A percentile compares a stretch with the other conserved stretches of the same genome.
Evolutionary conservation across 306 rosid genomes (phyloP).

Genomic region (Mimosa bimucronata): DNA sequence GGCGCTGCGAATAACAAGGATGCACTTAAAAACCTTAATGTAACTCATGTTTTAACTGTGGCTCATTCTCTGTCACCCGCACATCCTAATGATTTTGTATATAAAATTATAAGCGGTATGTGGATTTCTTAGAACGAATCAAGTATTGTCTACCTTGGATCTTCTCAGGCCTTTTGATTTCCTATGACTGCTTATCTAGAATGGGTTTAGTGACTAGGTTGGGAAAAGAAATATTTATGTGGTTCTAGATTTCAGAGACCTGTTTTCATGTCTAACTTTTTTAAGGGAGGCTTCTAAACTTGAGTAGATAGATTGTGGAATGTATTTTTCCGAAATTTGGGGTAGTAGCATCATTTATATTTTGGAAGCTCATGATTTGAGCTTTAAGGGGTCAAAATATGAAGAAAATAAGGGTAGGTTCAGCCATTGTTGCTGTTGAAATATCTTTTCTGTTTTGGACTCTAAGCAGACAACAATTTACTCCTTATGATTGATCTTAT

Average conservation of each 20-base stretch:
- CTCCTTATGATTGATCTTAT: slow-evolving; percentile 12
- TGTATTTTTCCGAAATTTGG: not conserved
- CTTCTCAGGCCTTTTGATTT: not conserved
- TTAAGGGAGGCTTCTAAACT: slow-evolving; percentile 5
- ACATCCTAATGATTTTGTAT: slow-evolving; percentile 63
- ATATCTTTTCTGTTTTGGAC: not conserved
- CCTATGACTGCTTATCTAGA: slow-evolving; percentile 11
- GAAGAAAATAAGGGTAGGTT: not conserved
- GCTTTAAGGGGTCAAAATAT: slow-evolving; percentile 18
- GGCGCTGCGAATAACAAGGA: slow-evolving; percentile 65
- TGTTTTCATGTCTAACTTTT: not conserved
- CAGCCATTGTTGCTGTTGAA: slow-evolving; percentile 23
- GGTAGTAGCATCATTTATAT: slow-evolving; percentile 1
- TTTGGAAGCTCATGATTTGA: slow-evolving; percentile 13
- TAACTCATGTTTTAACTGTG: slow-evolving; percentile 82
- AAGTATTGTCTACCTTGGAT: slow-evolving; percentile 1
- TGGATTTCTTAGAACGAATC: slow-evolving; percentile 19
- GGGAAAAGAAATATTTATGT: not conserved
- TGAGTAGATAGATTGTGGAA: not conserved
- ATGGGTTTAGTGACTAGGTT: slow-evolving; percentile 8
- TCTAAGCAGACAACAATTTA: not conserved
- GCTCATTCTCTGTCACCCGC: slow-evolving; percentile 56
- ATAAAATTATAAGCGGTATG: slow-evolving; percentile 64
- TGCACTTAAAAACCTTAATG: slow-evolving; percentile 55
- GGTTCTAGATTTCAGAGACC: not conserved